Conservation (phyloP, 2,329 filamentous ascomycete species). For the Penicillium thymicola region DNA sequence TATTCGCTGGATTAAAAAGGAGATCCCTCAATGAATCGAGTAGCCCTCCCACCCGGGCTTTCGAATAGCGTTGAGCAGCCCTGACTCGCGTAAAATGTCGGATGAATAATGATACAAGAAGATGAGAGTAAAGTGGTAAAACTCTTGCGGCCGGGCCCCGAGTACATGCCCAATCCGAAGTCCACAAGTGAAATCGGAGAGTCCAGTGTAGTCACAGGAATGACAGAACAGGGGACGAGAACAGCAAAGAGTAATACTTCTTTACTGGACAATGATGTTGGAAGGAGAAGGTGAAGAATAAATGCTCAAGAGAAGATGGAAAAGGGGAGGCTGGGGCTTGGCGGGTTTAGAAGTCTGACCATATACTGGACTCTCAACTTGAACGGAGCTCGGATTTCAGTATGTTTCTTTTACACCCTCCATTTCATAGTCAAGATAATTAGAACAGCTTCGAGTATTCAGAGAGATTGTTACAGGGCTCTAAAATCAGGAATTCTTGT, state of each 20-base stretch:
- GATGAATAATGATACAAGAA: slow-evolving; percentile 3
- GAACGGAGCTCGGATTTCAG: too few relatives aligned
- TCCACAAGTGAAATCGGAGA: slow-evolving; percentile 18
- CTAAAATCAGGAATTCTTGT: too few relatives aligned
- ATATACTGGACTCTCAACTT: too few relatives aligned
- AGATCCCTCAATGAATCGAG: slow-evolving; percentile 23
- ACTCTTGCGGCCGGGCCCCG: slow-evolving; percentile 18
- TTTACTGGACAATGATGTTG: background rate
- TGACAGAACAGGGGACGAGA: slow-evolving; percentile 21
- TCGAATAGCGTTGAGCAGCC: slow-evolving; percentile 21
- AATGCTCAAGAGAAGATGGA: background rate
- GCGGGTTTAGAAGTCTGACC: background rate
- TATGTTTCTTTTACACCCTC: too few relatives aligned
- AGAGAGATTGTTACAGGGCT: too few relatives aligned
- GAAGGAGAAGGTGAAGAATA: background rate
- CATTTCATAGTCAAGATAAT: too few relatives aligned
- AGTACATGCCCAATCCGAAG: slow-evolving; percentile 16
- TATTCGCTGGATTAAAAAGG: slow-evolving; percentile 8
- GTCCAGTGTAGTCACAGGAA: slow-evolving; percentile 14
- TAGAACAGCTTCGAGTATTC: too few relatives aligned
- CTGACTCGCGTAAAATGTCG: slow-evolving; percentile 17
- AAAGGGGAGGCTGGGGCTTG: background rate
- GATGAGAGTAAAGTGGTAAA: slow-evolving; percentile 7
- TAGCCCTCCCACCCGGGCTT: slow-evolving; percentile 25
- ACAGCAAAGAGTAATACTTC: slow-evolving; percentile 14